Evolutionary conservation across 2,329 filamentous ascomycete genomes (phyloP), one percentile per base, ranked within the genome.

Genomic region (Xylaria sp.): DNA sequence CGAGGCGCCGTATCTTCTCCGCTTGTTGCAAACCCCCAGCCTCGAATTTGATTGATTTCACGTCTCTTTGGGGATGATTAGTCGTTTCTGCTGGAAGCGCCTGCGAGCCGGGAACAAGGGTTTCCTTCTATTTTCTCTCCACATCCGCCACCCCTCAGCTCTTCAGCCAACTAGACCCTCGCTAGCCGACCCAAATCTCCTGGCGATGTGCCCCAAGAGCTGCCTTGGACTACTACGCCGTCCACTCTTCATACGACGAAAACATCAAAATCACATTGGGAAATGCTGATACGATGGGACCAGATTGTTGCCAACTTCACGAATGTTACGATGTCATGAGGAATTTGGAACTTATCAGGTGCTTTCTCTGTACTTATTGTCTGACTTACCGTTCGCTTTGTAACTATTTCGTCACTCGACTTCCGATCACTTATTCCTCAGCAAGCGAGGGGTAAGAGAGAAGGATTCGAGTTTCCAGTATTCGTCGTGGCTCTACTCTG

Each of bases 61-160:
- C 34, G 61, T 64, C 59, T 69, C 66, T 61, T 69, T 36, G 42
- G 69, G 24, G 70, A 65, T 68, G 68, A 47, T 65, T 48, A 67
- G 70, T 65, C 64, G 68, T 63, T 69, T 70, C 65, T 69, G 63
- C 51, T 58, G 65, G 66, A 64, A 70, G 69, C 68, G 21, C 70
- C 70, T 72, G 69, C 66, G 63, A 58, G 64, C 32, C 51, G 34
- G 50, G 65, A 56, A 67, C 32, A 53, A 68, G 65, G 70, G 68
- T 69, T 63, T 58, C 11, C 36, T 4, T 19, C n/a, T 47, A 9
- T 30, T 12, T 34, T 27, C 21, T 12, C 17, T 50, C 48, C 19
- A 54, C 59, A 2, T 67, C 27, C 9, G 14, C 36, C 55, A 4
- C n/a, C 8, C 12, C 36, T 30, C 14, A 6, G 62, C 57, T 62